Evolutionary conservation across 441 rosid species (phyloP), one percentile per base, ranked within the genome.

Genomic region (Gossypium aridum): DNA sequence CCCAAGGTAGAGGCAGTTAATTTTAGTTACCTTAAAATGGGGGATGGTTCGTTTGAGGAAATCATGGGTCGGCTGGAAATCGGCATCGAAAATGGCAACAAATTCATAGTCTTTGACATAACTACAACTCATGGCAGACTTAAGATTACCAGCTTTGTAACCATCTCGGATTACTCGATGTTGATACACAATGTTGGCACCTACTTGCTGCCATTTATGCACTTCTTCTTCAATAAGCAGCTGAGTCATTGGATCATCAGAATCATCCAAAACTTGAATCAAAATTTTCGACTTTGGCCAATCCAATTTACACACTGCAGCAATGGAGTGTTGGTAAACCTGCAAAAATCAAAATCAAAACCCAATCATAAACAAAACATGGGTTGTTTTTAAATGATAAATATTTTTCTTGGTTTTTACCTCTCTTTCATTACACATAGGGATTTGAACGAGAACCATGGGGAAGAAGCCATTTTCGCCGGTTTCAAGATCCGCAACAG

Each of bases 301-400:
- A 77, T 94, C 98, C 80, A 94, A 78, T 70, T 82, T 87, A 69
- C 99, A 94, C 3, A 89, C 92, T 9, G 99, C 99, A 5, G 86
- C 98, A n/a, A 94, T 91, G 0, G 99, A 94, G 76, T 91, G 99
- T 45, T 92, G 94, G 83, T 94, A 94, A 72, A 94, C 99, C 97
- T 94, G 75, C 51, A 64, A 64, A 0, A 4, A 17, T 37, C 7
- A 2, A 53, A 28, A 14, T n/a, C 34, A 62, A 74, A 65, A 3
- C 62, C 12, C 56, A 64, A 13, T 19, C 5, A 10, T 43, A 64
- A 45, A 72, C 12, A 43, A 14, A 57, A 2, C 31, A 23, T 0
- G 74, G 16, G 12, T 9, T 31, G 45, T 5, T 22, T 34, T n/a
- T 2, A 17, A 74, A 14, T 20, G 37, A 43, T 3, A 6, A n/a